Conservation (phyloP, 2,329 filamentous ascomycete genomes). For the Paraphaeosphaeria minitans region DNA sequence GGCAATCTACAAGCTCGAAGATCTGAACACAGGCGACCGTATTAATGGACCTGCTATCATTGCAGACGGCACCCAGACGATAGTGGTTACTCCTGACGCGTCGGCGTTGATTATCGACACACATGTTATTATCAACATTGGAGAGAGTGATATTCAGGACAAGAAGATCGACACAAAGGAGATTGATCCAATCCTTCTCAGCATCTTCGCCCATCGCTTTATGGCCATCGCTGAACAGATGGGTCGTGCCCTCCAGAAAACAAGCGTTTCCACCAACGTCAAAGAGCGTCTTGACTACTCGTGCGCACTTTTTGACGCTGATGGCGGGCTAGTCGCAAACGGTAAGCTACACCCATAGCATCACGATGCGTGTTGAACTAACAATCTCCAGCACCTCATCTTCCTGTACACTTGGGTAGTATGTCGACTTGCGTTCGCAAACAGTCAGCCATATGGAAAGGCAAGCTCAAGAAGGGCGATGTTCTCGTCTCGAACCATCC, state of each 20-base stretch:
- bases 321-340: conserved; percentile 77
- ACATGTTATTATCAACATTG: conserved; percentile 86
- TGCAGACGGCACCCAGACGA: conserved; percentile 87
- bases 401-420: conserved; percentile 80
- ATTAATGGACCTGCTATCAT: conserved; percentile 83
- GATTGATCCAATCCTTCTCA: conserved; percentile 77
- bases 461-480: conserved; percentile 77
- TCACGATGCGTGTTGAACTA: conserved; percentile 8
- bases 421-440: conserved; percentile 85
- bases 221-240: conserved; percentile 88
- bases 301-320: conserved; percentile 78
- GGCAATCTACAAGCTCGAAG: conserved; percentile 80
- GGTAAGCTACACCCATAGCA: conserved; percentile 41
- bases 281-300: conserved; percentile 84
- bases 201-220: conserved; percentile 80
- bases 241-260: conserved; percentile 79
- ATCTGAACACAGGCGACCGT: conserved; percentile 72
- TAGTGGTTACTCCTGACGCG: conserved; percentile 81
- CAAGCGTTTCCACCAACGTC: conserved; percentile 78
- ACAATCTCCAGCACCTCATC: conserved; percentile 65
- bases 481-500: conserved; percentile 86
- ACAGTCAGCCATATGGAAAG: conserved; percentile 80
- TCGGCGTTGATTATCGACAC: conserved; percentile 80
- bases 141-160: conserved; percentile 59
- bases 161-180: conserved; percentile 58